Evolutionary conservation across 2,329 filamentous ascomycete species (phyloP), one percentile per base, ranked within the genome.

Genomic region (Microdochium bolleyi): DNA sequence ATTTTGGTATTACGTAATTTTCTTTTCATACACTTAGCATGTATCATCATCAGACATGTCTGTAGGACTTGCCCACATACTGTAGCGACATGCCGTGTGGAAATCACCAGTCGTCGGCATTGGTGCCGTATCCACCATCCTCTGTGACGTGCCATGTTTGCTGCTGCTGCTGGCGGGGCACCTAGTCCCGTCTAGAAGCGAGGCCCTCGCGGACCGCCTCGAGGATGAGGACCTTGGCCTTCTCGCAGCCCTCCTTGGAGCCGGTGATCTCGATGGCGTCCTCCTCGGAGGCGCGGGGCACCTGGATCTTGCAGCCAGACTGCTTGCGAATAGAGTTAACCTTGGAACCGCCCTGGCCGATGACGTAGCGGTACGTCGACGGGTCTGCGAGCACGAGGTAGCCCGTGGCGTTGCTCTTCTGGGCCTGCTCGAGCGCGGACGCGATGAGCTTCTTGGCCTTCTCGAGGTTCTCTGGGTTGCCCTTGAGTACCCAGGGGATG

Each of bases 321-420:
- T 94, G 84, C 74, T 89, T 90, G 61, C 94, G 85, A 67, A 99
- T 96, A 44, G 83, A 76, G 72, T 96, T 96, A 68, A 99, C 95
- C 70, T 92, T 92, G 69, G 83, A 88, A 54, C 94, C 94, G 55
- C 87, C 88, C 58, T 87, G 85, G 3, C 94, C 94, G 60, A 99
- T 91, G 49, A 99, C 89, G 58, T 88, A 88, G 56, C 92, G 84
- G 76, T 96, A 96, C 49, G 89, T 90, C 61, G 82, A 84, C 11
- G 94, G 89, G 66, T 99, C 92, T 0, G 92, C 88, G 38, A 99
- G 80, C 58, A 94, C 85, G 34, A 99, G 80, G 69, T 95, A 96
- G 4, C 94, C 94, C 1, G 85, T 90, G 3, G 85, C 83, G 48
- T 77, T 84, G 66, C 79, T 85, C 72, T 84, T 84, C 58, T 78